Conservation (phyloP, 208 protist species). For the Acanthamoeba culbertsoni region DNA sequence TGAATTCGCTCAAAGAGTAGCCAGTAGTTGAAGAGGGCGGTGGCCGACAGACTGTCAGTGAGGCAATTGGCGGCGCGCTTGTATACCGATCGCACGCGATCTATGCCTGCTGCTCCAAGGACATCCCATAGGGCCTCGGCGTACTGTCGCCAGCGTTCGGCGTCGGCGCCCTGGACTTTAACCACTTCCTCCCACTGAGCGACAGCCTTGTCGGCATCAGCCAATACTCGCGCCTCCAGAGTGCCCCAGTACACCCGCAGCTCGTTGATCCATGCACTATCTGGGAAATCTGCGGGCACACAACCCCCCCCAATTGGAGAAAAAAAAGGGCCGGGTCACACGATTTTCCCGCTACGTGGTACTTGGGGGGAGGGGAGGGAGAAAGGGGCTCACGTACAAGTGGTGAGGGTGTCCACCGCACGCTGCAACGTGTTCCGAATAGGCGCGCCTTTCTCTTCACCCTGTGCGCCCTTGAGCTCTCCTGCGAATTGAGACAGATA, state of each 20-base stretch:
- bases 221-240: not conserved
- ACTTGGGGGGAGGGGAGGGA: not conserved
- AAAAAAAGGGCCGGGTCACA: not conserved
- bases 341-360: not conserved
- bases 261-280: not conserved
- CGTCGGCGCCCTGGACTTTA: not conserved
- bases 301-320: no score
- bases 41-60: not conserved
- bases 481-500: not conserved
- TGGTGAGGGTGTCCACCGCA: not conserved
- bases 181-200: conserved; percentile 13
- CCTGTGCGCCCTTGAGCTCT: not conserved
- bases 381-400: not conserved
- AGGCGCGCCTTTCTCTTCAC: not conserved
- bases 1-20: not conserved
- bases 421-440: not conserved
- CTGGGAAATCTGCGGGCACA: conserved; percentile 17
- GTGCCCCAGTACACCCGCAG: conserved; percentile 23
- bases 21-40: not conserved
- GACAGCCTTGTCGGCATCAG: not conserved
- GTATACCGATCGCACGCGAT: not conserved
- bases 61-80: conserved; percentile 10
- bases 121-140: not conserved
- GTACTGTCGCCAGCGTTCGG: not conserved
- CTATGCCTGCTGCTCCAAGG: not conserved